phyloP scores from a whole-genome alignment of 257 asterid genomes.

The Orobanche coerulescens region DNA sequence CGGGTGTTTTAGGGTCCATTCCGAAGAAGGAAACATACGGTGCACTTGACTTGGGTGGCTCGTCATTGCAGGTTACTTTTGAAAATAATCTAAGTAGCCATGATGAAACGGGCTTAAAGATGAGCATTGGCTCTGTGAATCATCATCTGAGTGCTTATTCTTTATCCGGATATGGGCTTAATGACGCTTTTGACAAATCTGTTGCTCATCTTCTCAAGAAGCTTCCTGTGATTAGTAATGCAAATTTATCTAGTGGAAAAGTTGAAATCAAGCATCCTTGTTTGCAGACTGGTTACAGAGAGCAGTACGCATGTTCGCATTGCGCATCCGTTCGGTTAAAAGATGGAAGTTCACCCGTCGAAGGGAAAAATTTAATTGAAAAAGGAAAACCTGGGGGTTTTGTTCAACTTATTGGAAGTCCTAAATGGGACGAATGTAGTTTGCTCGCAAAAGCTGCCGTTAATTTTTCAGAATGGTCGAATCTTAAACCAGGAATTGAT shows the following conservation, averaged over 20 bases:
- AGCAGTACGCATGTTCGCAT: constrained; percentile 52
- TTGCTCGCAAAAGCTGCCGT: constrained; percentile 69
- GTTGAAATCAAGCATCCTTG: constrained; percentile 82
- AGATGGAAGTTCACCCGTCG: constrained; percentile 45
- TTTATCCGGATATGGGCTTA: constrained; percentile 85
- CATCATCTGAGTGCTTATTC: constrained; percentile 90
- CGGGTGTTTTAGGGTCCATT: constrained; percentile 58
- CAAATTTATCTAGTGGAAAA: constrained; percentile 50
- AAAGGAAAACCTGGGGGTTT: constrained; percentile 46
- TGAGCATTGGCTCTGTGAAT: constrained; percentile 69
- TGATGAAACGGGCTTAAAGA: constrained; percentile 57
- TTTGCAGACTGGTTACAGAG: constrained; percentile 77
- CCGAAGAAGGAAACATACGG: constrained; percentile 81
- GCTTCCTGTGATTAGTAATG: constrained; percentile 45
- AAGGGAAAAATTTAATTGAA: constrained; percentile 32
- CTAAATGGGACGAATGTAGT: constrained; percentile 88
- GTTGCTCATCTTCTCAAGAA: constrained; percentile 60
- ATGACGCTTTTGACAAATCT: constrained; percentile 95
- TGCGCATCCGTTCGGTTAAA: constrained; percentile 46
- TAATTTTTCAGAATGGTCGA: constrained; percentile 80
- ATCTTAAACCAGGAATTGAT: constrained; percentile 47
- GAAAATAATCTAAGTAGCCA: constrained; percentile 44
- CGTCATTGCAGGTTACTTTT: constrained; percentile 89
- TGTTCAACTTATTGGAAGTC: constrained; percentile 62
- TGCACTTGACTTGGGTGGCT: constrained; percentile 97